Evolutionary conservation across 768 basidiomycete species (phyloP), one percentile per base, ranked within the genome.

Genomic region (Lactifluus pinguis): DNA sequence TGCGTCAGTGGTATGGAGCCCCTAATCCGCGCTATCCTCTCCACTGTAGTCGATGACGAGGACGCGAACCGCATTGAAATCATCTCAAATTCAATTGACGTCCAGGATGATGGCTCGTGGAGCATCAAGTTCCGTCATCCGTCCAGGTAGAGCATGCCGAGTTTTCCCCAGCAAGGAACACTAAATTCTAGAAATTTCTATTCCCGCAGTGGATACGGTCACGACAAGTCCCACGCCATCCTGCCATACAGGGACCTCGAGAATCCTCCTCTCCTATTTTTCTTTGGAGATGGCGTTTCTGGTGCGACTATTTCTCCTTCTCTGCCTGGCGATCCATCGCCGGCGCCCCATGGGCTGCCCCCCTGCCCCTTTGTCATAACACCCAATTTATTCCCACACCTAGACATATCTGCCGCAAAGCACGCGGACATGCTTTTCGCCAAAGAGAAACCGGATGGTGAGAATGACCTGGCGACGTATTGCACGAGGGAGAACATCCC

Each of bases 251-350:
- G 85, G n/a, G 74, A 77, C 45, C 78, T 95, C 47, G 67, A 76
- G 6, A 70, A 82, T 50, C 83, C 85, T 5, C 95, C 97, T 2
- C 85, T 81, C 2, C 76, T 95, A 10, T 95, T 99, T 75, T 99
- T 97, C 82, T 95, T 97, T 65, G 97, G 97, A 0, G 97, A 99
- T 71, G 97, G 97, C 38, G 97, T 97, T 53, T 94, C 92, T 58
- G 93, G 92, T 90, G 60, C 45, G 81, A 74, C 32, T 8, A 25
- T 25, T 25, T 49, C 14, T 34, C 5, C 36, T 39, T 49, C 34
- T 21, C 52, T 14, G 15, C 38, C 9, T 32, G 8, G 45, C 47
- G 47, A 25, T 49, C n/a, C 50, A 30, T 41, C 34, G 8, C 34
- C 47, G 2, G 25, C 25, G 25, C 11, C 11, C 44, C 53, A 30